These are phyloP conservation scores for Collybia nuda DNA, from an alignment of 768 basidiomycete genomes.

Conservation along the genomic window DNA sequence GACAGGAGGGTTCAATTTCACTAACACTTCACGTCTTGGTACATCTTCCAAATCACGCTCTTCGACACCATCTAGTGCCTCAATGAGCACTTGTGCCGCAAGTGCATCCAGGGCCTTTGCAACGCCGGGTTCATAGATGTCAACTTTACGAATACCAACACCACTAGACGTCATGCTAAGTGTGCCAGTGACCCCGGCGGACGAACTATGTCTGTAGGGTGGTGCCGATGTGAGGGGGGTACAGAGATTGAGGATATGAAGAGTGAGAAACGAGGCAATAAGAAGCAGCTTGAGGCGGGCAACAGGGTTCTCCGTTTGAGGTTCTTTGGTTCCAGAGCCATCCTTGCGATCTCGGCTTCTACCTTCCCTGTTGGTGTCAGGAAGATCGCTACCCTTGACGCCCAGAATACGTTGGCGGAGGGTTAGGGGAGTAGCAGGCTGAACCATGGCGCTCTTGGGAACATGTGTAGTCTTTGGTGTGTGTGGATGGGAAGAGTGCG, in stretches of 20 bases:
- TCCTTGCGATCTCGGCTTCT: constrained; percentile 35
- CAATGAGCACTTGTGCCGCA: constrained; percentile 31
- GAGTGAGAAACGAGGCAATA: constrained; percentile 85
- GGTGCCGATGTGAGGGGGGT: constrained; percentile 78
- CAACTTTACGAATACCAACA: constrained; percentile 53
- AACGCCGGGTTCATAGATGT: constrained; percentile 65
- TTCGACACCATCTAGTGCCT: constrained; percentile 12
- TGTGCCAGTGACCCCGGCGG: background rate
- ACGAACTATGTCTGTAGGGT: constrained; percentile 24
- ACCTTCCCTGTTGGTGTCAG: constrained; percentile 10
- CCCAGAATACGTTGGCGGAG: constrained; percentile 15
- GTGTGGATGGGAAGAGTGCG: constrained; percentile 3
- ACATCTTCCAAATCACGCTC: constrained; percentile 3
- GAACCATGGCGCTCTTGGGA: constrained; percentile 30
- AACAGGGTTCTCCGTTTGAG: constrained; percentile 70
- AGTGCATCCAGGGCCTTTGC: constrained; percentile 58
- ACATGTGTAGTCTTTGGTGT: constrained; percentile 11
- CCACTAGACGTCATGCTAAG: constrained; percentile 12
- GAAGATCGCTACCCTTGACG: constrained; percentile 28
- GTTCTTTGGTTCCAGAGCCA: background rate
- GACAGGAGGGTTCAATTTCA: constrained; percentile 63
- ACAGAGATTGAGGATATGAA: constrained; percentile 92
- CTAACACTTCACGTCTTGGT: constrained; percentile 40
- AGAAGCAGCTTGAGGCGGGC: constrained; percentile 87
- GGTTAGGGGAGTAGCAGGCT: constrained; percentile 20